These are phyloP conservation scores for Penicillium simplicissimum DNA, from an alignment of 495 filamentous ascomycete species.

Conservation along the genomic window DNA sequence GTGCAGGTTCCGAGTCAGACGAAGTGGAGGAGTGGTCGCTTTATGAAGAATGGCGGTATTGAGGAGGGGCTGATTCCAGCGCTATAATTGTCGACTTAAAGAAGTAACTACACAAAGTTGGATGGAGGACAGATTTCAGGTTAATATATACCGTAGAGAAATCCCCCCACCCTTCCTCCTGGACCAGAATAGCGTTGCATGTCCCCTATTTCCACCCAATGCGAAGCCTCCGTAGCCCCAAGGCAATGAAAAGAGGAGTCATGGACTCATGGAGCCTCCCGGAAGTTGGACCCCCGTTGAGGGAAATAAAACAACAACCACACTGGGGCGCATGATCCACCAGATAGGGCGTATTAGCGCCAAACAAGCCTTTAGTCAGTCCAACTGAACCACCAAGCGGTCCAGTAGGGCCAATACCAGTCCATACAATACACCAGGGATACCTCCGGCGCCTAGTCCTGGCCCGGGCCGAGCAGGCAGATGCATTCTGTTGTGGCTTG, in stretches of 20 bases:
- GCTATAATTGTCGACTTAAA: background rate
- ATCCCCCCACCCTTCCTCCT: too few relatives aligned
- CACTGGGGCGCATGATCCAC: background rate
- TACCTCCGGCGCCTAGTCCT: constrained; percentile 2
- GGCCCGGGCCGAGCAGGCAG: constrained; percentile 21
- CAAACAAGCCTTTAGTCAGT: constrained; percentile 3
- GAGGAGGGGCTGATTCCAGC: background rate
- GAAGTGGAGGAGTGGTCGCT: background rate
- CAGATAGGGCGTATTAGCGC: constrained; percentile 12
- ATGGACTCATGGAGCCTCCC: background rate
- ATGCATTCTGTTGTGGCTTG: constrained; percentile 15
- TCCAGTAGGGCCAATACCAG: background rate
- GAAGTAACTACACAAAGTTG: background rate
- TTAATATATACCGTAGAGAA: background rate
- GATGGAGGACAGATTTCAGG: background rate
- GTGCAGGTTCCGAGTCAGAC: background rate
- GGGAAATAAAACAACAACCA: background rate
- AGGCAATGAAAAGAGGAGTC: background rate
- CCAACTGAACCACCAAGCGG: background rate
- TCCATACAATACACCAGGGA: background rate
- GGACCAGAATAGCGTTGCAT: too few relatives aligned
- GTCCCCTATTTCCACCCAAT: constrained; percentile 11
- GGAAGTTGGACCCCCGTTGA: background rate
- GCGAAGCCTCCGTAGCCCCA: constrained; percentile 13
- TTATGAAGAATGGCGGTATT: background rate